A percentile compares a stretch with the other conserved stretches of the same genome.
Evolutionary conservation across 1,284 basidiomycete species (phyloP).

Genomic region (Vanrija sp.): DNA sequence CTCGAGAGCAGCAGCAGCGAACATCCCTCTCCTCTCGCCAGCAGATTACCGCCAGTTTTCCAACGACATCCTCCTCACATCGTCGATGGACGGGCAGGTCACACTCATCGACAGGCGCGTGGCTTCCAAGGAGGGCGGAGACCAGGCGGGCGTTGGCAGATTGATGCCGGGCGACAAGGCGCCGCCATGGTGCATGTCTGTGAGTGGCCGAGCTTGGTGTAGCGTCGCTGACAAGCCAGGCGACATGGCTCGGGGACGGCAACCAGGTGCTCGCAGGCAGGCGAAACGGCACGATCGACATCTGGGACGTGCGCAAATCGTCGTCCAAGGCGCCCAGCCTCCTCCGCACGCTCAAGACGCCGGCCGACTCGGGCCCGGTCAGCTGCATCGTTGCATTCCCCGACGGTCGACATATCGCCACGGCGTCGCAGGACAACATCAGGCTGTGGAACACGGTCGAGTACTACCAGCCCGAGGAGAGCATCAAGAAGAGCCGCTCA

Average conservation of each 20-base stretch:
- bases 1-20: neutral
- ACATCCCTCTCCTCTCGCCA: constrained; percentile 55
- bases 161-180: constrained; percentile 76
- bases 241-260: constrained; percentile 90
- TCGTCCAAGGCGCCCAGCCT: constrained; percentile 62
- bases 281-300: constrained; percentile 83
- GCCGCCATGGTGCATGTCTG: constrained; percentile 93
- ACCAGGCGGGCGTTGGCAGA: constrained; percentile 60
- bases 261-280: constrained; percentile 85
- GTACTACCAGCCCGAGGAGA: constrained; percentile 59
- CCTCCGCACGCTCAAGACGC: constrained; percentile 77
- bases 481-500: constrained; percentile 54
- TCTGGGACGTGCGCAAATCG: constrained; percentile 83
- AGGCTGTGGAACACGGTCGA: constrained; percentile 88
- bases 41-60: constrained; percentile 64
- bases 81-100: constrained; percentile 87
- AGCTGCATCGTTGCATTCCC: constrained; percentile 87
- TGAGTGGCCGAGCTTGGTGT: constrained; percentile 47
- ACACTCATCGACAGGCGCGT: constrained; percentile 85
- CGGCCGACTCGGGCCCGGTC: constrained; percentile 82
- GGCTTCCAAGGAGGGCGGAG: constrained; percentile 40
- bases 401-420: constrained; percentile 82
- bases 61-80: constrained; percentile 79
- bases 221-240: constrained; percentile 54
- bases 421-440: constrained; percentile 89